These are phyloP conservation scores for Aspergillus phoenicis DNA, from an alignment of 2,329 filamentous ascomycete genomes.

Conservation along the genomic window DNA sequence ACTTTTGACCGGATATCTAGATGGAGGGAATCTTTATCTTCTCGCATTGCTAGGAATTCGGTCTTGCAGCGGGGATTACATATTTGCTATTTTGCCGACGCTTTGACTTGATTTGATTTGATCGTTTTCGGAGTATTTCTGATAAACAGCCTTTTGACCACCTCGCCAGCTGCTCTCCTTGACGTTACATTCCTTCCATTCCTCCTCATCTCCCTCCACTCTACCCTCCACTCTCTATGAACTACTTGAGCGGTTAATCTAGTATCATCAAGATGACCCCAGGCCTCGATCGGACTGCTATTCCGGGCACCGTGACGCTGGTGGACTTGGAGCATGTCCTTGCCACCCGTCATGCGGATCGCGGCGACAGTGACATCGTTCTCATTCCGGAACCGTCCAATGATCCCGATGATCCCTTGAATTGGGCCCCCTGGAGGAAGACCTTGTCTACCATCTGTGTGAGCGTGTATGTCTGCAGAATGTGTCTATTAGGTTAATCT, in stretches of 20 bases:
- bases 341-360: slow-evolving; percentile 32
- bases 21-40: no score
- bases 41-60: no score
- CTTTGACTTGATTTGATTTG: not conserved
- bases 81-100: not conserved
- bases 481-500: no score
- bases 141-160: slow-evolving; percentile 1
- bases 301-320: slow-evolving; percentile 50
- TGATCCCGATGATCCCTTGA: slow-evolving; percentile 52
- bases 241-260: not conserved
- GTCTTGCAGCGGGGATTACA: not conserved
- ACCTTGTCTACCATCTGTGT: slow-evolving; percentile 46
- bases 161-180: not conserved
- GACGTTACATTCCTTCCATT: not conserved
- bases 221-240: not conserved
- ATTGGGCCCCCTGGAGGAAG: slow-evolving; percentile 50
- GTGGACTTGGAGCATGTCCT: slow-evolving; percentile 45
- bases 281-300: slow-evolving; percentile 29
- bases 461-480: slow-evolving; percentile 38
- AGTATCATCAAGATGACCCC: slow-evolving; percentile 27
- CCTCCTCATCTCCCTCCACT: not conserved
- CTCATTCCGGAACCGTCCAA: slow-evolving; percentile 47
- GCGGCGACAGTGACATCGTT: slow-evolving; percentile 41
- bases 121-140: slow-evolving; percentile 9
- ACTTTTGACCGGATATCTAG: not conserved